phyloP scores from a whole-genome alignment of 2,329 filamentous ascomycete species.

The Talaromyces verruculosus region DNA sequence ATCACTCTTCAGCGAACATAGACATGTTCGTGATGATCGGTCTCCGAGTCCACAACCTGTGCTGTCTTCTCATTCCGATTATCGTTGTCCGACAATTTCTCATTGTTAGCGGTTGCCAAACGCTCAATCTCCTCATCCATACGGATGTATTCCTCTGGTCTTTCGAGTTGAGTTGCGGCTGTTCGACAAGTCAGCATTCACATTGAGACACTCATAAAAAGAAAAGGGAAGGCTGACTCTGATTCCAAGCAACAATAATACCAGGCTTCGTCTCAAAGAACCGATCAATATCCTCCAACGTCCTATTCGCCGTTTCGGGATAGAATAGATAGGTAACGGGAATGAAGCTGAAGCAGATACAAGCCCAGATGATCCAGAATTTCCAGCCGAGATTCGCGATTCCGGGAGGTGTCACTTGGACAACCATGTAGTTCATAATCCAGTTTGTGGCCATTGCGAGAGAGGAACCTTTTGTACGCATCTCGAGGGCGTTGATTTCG shows the following conservation, averaged over 20 bases:
- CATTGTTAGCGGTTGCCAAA: conserved; percentile 4
- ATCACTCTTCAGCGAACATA: not conserved
- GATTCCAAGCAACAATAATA: conserved; percentile 26
- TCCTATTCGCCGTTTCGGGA: conserved; percentile 25
- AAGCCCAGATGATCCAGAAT: conserved; percentile 30
- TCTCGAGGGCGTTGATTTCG: conserved; percentile 28
- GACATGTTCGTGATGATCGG: conserved; percentile 14
- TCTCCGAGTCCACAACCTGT: not conserved
- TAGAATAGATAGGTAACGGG: conserved; percentile 30
- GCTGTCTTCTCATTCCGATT: not conserved
- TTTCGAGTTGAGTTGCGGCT: conserved; percentile 26
- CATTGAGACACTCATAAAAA: not conserved
- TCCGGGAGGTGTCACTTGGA: conserved; percentile 26
- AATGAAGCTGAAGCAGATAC: conserved; percentile 28
- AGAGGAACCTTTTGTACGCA: conserved; percentile 25
- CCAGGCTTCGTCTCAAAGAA: conserved; percentile 26
- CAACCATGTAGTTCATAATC: conserved; percentile 28
- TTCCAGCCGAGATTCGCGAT: conserved; percentile 30
- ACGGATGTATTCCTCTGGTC: conserved; percentile 25
- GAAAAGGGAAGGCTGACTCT: conserved; percentile 22
- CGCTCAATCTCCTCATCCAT: conserved; percentile 26
- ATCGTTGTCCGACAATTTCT: conserved; percentile 9
- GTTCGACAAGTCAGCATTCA: not conserved
- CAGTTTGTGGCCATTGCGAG: conserved; percentile 28
- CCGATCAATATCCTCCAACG: conserved; percentile 23